Percentiles rank a stretch among this genome's conserved stretches.
Evolutionary conservation across 257 asterid genomes (phyloP).

Genomic region (Osmanthus fragrans): DNA sequence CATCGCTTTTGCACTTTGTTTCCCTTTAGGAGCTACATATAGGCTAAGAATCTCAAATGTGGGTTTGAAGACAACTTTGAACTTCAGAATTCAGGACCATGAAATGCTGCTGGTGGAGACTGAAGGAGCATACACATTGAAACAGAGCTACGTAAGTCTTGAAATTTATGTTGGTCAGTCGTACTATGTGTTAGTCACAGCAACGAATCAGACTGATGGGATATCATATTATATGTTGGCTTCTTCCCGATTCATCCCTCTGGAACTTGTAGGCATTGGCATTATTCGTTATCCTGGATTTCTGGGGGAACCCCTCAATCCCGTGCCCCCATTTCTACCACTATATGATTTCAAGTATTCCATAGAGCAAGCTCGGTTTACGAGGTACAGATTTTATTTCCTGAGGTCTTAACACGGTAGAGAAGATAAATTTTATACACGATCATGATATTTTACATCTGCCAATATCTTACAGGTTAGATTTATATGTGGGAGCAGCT

Average conservation of each 20-base stretch:
- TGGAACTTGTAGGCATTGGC: slow-evolving; percentile 23
- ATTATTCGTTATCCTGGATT: slow-evolving; percentile 24
- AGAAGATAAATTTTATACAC: no score
- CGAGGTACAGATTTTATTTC: slow-evolving; percentile 22
- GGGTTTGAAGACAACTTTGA: slow-evolving; percentile 33
- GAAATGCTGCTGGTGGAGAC: slow-evolving; percentile 34
- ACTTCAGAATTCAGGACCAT: slow-evolving; percentile 40
- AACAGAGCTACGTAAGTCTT: no score
- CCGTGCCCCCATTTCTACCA: neutral
- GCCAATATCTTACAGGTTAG: slow-evolving; percentile 27
- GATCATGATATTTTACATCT: neutral
- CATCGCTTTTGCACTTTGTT: neutral
- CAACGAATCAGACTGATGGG: slow-evolving; percentile 18
- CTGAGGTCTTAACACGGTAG: no score
- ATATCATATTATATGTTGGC: slow-evolving; percentile 32
- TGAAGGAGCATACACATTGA: slow-evolving; percentile 34
- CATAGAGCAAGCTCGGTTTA: slow-evolving; percentile 18
- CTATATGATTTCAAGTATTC: slow-evolving; percentile 19
- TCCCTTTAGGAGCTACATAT: slow-evolving; percentile 23
- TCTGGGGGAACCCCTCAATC: slow-evolving; percentile 20
- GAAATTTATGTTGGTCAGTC: no score
- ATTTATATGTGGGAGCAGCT: slow-evolving; percentile 33
- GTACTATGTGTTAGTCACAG: no score
- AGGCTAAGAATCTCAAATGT: slow-evolving; percentile 39
- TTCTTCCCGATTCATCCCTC: slow-evolving; percentile 31